Base-by-base conservation (phyloP, 2,329 filamentous ascomycete species). In the Didymella glomerata region DNA sequence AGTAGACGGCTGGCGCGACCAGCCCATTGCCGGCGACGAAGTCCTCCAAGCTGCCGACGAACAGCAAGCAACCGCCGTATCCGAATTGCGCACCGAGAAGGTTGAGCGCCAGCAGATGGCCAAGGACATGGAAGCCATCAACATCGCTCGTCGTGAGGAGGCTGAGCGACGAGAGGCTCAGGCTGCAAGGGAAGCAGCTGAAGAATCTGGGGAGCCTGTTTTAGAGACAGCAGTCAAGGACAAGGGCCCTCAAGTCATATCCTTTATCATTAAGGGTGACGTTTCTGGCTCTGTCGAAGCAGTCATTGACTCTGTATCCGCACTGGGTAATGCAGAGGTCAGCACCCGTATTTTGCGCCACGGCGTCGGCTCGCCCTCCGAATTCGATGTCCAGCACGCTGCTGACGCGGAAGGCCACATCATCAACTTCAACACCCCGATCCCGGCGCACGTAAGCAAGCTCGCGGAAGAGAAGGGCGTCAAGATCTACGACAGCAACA, bases 241-340 rank as follows among this genome's bases (percentile, higher is more conserved):
- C 1, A 73, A 78, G 28, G 83, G 84, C 0, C 82, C 84, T 14
- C 80, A 83, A 60, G 79, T 84, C 16, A 84, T 97, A 47, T 90
- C 90, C 68, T 95, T 98, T 77, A 87, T 95, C 58, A 83, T 99
- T 79, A 97, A 96, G 78, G 93, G 89, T 53, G 95, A 99, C 70
- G 95, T 98, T 18, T 91, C 90, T 61, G 95, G 95, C 36, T 98
- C 94, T 0, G 93, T 93, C 0, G 95, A 99, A 80, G 95, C 95
- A 2, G 90, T 98, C 2, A 83, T 88, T 60, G 89, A 91, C 48
- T 89, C 90, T 9, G 84, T 99, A 58, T 81, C 88, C 61, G 87
- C 89, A 59, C 83, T 97, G 63, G 93, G 93, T 63, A 97, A 90
- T 79, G 88, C 92, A 68, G 92, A 98, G 74, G 89, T 97, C 38